These are phyloP conservation scores for Rhizoclosmatium globosum DNA, from an alignment of 192 early-diverging fungal genomes.

Conservation along the genomic window DNA sequence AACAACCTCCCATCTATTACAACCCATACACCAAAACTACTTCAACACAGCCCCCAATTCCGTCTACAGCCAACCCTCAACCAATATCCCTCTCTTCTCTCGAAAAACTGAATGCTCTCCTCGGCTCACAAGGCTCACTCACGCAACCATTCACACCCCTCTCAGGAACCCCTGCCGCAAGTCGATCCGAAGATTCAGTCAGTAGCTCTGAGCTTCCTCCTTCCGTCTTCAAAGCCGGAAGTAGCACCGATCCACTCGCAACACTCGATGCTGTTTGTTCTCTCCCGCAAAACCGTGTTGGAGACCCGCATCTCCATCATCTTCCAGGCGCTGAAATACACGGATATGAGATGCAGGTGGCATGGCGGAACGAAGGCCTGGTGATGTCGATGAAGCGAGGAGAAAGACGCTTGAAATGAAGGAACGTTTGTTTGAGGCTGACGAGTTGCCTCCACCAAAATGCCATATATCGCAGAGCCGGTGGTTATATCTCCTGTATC, in stretches of 20 bases:
- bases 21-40: background rate
- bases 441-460: background rate
- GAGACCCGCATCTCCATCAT: background rate
- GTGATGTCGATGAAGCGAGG: background rate
- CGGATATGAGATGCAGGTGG: slow-evolving; percentile 22
- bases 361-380: background rate
- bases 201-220: background rate
- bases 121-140: too few relatives aligned
- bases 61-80: background rate
- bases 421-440: background rate
- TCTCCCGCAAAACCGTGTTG: background rate
- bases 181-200: slow-evolving; percentile 1
- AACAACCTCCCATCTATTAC: too few relatives aligned
- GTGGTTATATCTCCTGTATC: background rate
- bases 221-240: slow-evolving; percentile 8
- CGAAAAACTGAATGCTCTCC: background rate
- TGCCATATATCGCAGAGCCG: background rate
- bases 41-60: background rate
- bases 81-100: background rate
- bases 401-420: background rate
- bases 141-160: too few relatives aligned
- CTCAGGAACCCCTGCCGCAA: too few relatives aligned
- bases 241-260: background rate
- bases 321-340: background rate
- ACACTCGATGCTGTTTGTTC: background rate